phyloP scores from a whole-genome alignment of 768 basidiomycete genomes.

The Cyclocybe aegerita region DNA sequence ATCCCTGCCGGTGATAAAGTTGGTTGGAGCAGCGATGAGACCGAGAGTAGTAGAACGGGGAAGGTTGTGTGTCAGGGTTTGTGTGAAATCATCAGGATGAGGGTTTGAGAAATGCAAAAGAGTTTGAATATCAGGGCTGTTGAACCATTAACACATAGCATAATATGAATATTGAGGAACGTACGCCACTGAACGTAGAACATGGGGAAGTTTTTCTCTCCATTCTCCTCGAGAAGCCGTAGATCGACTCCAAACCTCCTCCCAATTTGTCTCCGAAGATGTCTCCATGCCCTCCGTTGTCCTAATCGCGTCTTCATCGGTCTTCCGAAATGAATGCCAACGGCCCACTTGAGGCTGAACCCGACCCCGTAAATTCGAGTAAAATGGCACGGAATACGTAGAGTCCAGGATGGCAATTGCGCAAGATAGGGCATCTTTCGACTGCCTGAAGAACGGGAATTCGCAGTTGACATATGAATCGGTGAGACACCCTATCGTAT shows the following conservation, averaged over 20 bases:
- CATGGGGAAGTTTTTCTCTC: background rate
- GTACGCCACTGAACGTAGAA: slow-evolving; percentile 9
- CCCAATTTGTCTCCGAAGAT: slow-evolving; percentile 7
- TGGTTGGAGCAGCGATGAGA: slow-evolving; percentile 70
- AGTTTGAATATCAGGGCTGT: slow-evolving; percentile 29
- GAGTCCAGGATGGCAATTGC: slow-evolving; percentile 57
- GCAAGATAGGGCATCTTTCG: slow-evolving; percentile 40
- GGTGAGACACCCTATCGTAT: slow-evolving; percentile 63
- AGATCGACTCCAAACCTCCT: slow-evolving; percentile 37
- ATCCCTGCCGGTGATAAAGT: slow-evolving; percentile 75
- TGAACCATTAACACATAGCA: slow-evolving; percentile 8
- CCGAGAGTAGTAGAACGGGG: slow-evolving; percentile 54
- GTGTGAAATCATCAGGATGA: slow-evolving; percentile 18
- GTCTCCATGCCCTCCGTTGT: slow-evolving; percentile 1
- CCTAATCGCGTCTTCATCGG: slow-evolving; percentile 22
- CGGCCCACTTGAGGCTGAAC: slow-evolving; percentile 66
- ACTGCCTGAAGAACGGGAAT: background rate
- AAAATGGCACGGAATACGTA: slow-evolving; percentile 45
- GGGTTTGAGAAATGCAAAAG: slow-evolving; percentile 26
- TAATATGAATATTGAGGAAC: slow-evolving; percentile 8
- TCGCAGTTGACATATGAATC: slow-evolving; percentile 32
- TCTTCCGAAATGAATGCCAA: slow-evolving; percentile 61
- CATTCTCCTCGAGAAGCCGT: no score
- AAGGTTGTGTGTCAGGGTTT: slow-evolving; percentile 41
- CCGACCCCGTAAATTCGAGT: slow-evolving; percentile 62